A percentile compares a stretch with the other conserved stretches of the same genome.
phyloP scores from a whole-genome alignment of 805 yeast species.

The Cephaloascus albidus region DNA sequence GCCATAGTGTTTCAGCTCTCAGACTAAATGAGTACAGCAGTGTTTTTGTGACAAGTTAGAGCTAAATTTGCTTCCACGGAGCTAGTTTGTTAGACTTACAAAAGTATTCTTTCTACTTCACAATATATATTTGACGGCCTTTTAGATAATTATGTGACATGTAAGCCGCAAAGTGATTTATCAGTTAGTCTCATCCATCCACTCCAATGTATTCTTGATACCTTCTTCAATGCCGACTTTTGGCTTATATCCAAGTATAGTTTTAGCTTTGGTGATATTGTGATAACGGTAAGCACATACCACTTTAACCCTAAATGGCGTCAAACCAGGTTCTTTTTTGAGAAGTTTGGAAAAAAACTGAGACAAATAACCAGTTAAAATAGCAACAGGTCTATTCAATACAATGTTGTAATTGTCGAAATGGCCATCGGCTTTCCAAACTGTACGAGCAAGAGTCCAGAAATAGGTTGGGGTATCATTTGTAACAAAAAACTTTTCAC shows the following conservation, averaged over 20 bases:
- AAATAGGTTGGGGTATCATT: constrained; percentile 93
- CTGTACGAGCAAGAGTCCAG: constrained; percentile 94
- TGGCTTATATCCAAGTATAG: constrained; percentile 70
- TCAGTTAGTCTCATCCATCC: constrained; percentile 67
- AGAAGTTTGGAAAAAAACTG: constrained; percentile 59
- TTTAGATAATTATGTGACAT: no score
- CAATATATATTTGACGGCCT: no score
- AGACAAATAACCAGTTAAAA: constrained; percentile 74
- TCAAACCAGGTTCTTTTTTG: constrained; percentile 86
- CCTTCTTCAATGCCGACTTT: constrained; percentile 72
- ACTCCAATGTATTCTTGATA: constrained; percentile 66
- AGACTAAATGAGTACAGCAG: no score
- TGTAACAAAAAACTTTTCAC: constrained; percentile 84
- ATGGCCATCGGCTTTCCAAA: constrained; percentile 95
- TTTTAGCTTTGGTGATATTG: constrained; percentile 81
- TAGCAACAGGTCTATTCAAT: constrained; percentile 66
- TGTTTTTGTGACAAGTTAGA: no score
- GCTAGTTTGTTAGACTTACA: no score
- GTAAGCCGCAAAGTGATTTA: no score
- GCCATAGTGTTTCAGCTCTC: no score
- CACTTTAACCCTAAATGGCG: constrained; percentile 89
- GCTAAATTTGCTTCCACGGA: no score
- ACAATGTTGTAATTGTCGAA: constrained; percentile 62
- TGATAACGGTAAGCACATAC: constrained; percentile 93
- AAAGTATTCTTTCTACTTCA: no score